These are phyloP conservation scores for Coemansia javaensis DNA, from an alignment of 192 early-diverging fungal species.

Conservation along the genomic window DNA sequence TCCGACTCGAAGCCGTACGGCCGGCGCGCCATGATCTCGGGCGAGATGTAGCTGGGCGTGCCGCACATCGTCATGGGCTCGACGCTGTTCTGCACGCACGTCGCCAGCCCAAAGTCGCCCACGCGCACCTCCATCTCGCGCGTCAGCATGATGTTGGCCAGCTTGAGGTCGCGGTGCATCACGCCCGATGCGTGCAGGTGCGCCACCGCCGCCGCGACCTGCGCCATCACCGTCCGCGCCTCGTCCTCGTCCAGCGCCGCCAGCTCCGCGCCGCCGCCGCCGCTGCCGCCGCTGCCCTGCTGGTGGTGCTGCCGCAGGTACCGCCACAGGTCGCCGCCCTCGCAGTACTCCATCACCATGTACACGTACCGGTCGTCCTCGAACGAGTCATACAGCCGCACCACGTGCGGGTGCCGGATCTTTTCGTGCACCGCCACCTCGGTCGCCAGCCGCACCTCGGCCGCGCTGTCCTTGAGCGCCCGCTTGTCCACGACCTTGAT, in stretches of 20 bases:
- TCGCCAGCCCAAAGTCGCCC: conserved; percentile 76
- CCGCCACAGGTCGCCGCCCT: conserved; percentile 37
- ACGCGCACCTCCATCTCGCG: conserved; percentile 55
- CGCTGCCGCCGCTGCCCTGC: neutral
- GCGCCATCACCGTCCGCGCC: conserved; percentile 52
- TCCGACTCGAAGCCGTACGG: conserved; percentile 70
- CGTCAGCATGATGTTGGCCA: conserved; percentile 67
- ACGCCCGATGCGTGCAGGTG: conserved; percentile 64
- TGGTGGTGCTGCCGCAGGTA: conserved; percentile 37
- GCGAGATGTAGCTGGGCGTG: conserved; percentile 75
- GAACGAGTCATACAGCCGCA: conserved; percentile 62
- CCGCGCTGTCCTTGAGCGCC: conserved; percentile 21
- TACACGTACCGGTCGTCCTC: conserved; percentile 66
- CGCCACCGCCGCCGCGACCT: conserved; percentile 55
- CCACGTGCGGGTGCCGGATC: conserved; percentile 54
- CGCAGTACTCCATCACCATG: conserved; percentile 68
- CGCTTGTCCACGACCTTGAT: conserved; percentile 44
- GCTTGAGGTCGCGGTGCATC: conserved; percentile 72
- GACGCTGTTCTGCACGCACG: conserved; percentile 2
- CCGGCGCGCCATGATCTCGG: conserved; percentile 66
- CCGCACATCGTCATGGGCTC: conserved; percentile 77
- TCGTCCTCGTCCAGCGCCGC: conserved; percentile 56
- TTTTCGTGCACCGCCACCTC: conserved; percentile 66
- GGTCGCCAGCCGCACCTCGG: conserved; percentile 51
- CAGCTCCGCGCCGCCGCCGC: neutral